Evolutionary conservation across 192 early-diverging fungal genomes (phyloP).

Genomic region (Gigaspora rosea): DNA sequence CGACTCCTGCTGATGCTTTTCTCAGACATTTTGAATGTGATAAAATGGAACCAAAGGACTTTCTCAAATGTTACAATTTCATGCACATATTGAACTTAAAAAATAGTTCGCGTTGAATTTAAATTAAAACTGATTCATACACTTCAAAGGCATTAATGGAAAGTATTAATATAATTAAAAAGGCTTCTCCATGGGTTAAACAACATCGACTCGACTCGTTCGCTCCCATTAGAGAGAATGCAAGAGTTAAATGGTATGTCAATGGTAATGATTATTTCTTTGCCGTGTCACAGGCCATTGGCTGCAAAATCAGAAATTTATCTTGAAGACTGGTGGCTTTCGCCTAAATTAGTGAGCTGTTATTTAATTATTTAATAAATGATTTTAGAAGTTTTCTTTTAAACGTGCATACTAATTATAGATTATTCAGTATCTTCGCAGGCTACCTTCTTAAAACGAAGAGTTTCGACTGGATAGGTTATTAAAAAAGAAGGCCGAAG

Average conservation of each 20-base stretch:
- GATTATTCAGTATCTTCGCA: conserved; percentile 58
- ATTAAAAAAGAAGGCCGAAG: conserved; percentile 75
- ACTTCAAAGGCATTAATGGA: conserved; percentile 71
- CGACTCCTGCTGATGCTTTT: conserved; percentile 49
- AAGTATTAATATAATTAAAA: conserved; percentile 58
- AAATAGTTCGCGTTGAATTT: conserved; percentile 64
- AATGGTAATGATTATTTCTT: conserved; percentile 78
- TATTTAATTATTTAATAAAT: neutral
- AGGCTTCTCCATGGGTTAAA: conserved; percentile 63
- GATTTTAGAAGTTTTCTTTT: neutral
- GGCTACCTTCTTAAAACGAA: conserved; percentile 71
- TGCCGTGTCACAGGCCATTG: conserved; percentile 70
- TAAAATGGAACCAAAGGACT: conserved; percentile 19
- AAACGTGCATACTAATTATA: neutral
- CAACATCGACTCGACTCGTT: conserved; percentile 71
- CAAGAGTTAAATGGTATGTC: conserved; percentile 68
- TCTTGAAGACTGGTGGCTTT: conserved; percentile 86
- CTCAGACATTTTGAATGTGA: conserved; percentile 43
- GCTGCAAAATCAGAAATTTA: conserved; percentile 67
- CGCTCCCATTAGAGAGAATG: conserved; percentile 68
- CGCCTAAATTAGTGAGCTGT: conserved; percentile 63
- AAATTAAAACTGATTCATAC: conserved; percentile 67
- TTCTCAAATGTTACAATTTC: conserved; percentile 50
- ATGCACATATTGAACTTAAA: conserved; percentile 57
- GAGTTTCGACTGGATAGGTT: conserved; percentile 75